Evolutionary conservation across 2,329 filamentous ascomycete species (phyloP).

Genomic region (Aspergillus glaucus): DNA sequence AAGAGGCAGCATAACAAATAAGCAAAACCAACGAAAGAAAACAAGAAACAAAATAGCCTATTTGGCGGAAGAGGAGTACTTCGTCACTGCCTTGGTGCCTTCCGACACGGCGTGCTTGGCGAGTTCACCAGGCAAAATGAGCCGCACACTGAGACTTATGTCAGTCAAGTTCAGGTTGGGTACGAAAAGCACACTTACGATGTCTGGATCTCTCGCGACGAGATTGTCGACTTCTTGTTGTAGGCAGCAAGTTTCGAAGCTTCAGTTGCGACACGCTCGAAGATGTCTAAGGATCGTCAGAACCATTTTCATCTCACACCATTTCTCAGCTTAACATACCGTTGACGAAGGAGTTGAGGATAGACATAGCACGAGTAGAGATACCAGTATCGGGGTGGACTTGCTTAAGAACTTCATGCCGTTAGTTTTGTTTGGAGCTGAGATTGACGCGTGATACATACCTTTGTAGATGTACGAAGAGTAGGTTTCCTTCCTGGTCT

Average conservation of each 20-base stretch:
- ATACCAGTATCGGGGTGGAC: slow-evolving; percentile 99
- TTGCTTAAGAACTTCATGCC: slow-evolving; percentile 84
- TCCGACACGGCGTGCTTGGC: slow-evolving; percentile 99
- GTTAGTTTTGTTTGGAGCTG: not conserved
- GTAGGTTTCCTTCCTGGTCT: slow-evolving; percentile 99
- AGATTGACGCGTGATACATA: slow-evolving; percentile 43
- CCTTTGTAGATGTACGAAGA: slow-evolving; percentile 99
- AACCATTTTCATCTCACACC: not conserved
- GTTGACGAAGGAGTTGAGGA: slow-evolving; percentile 99
- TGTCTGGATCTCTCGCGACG: slow-evolving; percentile 98
- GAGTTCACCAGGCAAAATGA: slow-evolving; percentile 96
- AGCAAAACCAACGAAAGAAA: slow-evolving; percentile 26
- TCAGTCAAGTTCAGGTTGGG: slow-evolving; percentile 18
- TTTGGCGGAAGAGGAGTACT: slow-evolving; percentile 99
- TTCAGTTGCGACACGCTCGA: slow-evolving; percentile 97
- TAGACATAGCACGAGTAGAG: slow-evolving; percentile 99
- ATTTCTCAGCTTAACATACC: slow-evolving; percentile 51
- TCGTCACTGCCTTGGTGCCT: slow-evolving; percentile 99
- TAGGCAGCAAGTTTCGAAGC: slow-evolving; percentile 98
- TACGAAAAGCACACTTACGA: slow-evolving; percentile 50
- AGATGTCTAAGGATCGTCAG: slow-evolving; percentile 65
- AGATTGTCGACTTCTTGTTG: slow-evolving; percentile 99
- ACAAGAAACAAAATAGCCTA: slow-evolving; percentile 58
- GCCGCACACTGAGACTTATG: slow-evolving; percentile 58
- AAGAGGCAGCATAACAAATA: slow-evolving; percentile 36